Conservation (phyloP, 2,329 filamentous ascomycete genomes). For the Aspergillus sp. region DNA sequence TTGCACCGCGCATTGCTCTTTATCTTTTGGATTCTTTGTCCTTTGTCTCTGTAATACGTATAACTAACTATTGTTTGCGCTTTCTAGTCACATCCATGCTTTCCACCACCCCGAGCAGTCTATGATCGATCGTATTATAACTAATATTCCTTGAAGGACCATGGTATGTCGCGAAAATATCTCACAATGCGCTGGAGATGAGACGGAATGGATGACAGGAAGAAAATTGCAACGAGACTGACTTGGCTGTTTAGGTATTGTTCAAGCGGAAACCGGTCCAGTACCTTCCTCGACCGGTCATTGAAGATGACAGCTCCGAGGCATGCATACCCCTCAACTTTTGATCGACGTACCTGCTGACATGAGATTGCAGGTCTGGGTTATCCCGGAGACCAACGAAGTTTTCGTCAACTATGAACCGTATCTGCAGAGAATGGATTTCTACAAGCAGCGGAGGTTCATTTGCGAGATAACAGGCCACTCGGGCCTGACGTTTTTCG, state of each 20-base stretch:
- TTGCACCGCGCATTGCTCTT: neutral
- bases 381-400: constrained; percentile 86
- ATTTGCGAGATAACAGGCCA: constrained; percentile 96
- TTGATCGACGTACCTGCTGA: constrained; percentile 9
- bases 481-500: constrained; percentile 87
- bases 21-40: neutral
- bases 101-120: constrained; percentile 4
- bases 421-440: constrained; percentile 84
- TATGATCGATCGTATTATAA: constrained; percentile 32
- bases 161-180: constrained; percentile 33
- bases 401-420: constrained; percentile 86
- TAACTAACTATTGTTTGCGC: neutral
- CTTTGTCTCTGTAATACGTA: neutral
- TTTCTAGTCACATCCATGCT: constrained; percentile 1
- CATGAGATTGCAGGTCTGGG: constrained; percentile 70
- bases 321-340: constrained; percentile 52
- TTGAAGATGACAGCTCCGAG: constrained; percentile 81
- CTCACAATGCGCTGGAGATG: neutral
- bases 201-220: neutral
- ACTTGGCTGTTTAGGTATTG: constrained; percentile 66
- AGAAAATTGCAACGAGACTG: constrained; percentile 15
- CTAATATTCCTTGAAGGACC: constrained; percentile 21
- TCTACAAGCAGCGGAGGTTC: constrained; percentile 90
- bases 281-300: constrained; percentile 69
- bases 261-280: constrained; percentile 95